Conservation (phyloP, 2,329 filamentous ascomycete species). For the Trichoderma atrobrunneum region DNA sequence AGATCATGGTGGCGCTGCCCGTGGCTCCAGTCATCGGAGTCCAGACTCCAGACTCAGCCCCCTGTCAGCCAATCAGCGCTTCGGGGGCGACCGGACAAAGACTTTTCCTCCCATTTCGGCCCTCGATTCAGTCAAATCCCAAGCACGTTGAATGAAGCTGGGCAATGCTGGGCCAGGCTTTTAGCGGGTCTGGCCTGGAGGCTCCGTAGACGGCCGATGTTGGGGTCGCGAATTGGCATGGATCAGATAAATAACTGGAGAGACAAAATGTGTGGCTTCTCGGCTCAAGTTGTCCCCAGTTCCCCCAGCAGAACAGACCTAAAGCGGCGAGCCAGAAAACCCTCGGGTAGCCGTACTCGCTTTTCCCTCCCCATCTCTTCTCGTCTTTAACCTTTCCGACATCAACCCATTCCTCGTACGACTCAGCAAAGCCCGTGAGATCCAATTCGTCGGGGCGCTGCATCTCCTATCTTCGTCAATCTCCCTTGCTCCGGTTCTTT, state of each 20-base stretch:
- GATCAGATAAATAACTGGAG: neutral
- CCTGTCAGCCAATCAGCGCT: constrained; percentile 11
- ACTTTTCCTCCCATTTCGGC: neutral
- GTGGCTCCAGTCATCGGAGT: constrained; percentile 9
- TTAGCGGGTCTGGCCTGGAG: constrained; percentile 3
- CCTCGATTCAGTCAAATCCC: neutral
- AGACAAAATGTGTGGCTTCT: neutral
- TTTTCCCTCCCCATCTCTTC: neutral
- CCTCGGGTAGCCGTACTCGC: constrained; percentile 16
- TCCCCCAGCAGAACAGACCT: neutral
- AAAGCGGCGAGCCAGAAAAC: neutral
- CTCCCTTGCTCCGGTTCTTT: neutral
- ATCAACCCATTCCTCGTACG: constrained; percentile 18
- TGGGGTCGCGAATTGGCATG: neutral
- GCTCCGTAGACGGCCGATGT: constrained; percentile 19
- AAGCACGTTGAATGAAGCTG: neutral
- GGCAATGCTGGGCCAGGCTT: neutral
- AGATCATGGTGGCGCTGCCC: constrained; percentile 15
- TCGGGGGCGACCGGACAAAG: neutral
- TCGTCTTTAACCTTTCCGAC: neutral
- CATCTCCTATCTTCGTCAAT: neutral
- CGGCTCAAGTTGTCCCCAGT: neutral
- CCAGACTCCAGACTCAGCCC: neutral
- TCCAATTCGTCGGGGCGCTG: neutral
- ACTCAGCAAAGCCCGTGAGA: neutral